These are phyloP conservation scores for Simplicillium sp. DNA, from an alignment of 2,329 filamentous ascomycete species.

Conservation along the genomic window DNA sequence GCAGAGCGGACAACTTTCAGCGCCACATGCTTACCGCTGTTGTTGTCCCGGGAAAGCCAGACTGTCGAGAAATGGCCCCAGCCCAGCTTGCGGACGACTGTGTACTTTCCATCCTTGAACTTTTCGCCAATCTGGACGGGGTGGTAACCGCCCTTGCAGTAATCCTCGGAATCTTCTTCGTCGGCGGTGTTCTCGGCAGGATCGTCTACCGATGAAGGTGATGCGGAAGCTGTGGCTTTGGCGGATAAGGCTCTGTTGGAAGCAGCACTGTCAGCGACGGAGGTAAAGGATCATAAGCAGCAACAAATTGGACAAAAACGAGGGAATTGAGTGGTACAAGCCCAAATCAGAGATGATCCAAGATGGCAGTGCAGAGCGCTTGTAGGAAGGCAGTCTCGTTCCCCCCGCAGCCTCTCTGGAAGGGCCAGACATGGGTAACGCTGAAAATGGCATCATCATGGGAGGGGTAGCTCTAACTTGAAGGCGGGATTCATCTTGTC, in stretches of 20 bases:
- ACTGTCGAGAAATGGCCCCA: slow-evolving; percentile 99
- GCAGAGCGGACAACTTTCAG: slow-evolving; percentile 96
- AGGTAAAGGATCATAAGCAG: no score
- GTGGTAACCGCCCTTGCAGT: slow-evolving; percentile 98
- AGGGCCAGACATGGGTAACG: no score
- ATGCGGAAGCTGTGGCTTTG: slow-evolving; percentile 62
- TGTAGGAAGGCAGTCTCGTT: no score
- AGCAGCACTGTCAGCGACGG: slow-evolving; percentile 25
- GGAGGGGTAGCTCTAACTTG: no score
- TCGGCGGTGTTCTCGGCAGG: slow-evolving; percentile 86
- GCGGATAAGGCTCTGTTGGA: slow-evolving; percentile 39
- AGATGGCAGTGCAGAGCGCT: no score
- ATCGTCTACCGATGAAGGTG: slow-evolving; percentile 74
- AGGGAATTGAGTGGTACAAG: no score
- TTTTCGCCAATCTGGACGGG: slow-evolving; percentile 90
- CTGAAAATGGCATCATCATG: no score
- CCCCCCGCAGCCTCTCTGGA: no score
- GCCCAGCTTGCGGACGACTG: slow-evolving; percentile 88
- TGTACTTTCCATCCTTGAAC: slow-evolving; percentile 97
- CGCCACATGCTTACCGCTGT: slow-evolving; percentile 85
- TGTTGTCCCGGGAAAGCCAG: slow-evolving; percentile 75
- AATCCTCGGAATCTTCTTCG: slow-evolving; percentile 97
- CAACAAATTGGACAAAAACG: no score
- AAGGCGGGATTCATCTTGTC: no score
- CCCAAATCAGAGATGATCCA: no score